Evolutionary conservation across 192 early-diverging fungal species (phyloP).

Genomic region (Chytriomyces sp.): DNA sequence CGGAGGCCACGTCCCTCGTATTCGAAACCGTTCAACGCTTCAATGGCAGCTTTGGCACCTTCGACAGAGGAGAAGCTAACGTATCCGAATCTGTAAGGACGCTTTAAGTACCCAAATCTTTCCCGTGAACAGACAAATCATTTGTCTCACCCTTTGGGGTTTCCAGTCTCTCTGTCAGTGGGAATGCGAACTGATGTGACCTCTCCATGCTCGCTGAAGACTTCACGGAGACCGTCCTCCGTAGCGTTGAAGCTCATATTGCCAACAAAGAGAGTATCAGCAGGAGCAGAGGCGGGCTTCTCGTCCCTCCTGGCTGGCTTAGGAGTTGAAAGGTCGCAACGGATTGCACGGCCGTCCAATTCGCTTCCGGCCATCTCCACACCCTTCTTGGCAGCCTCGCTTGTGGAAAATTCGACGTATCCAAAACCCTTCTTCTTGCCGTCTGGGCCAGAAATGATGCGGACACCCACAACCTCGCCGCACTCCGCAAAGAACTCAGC

Average conservation of each 20-base stretch:
- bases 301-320: conserved; percentile 1
- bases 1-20: conserved; percentile 13
- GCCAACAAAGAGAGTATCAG: conserved; percentile 78
- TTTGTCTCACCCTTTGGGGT: conserved; percentile 62
- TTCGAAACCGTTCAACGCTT: conserved; percentile 32
- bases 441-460: conserved; percentile 74
- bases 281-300: conserved; percentile 53
- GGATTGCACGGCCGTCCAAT: conserved; percentile 74
- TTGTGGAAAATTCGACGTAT: conserved; percentile 54
- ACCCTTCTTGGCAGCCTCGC: conserved; percentile 68
- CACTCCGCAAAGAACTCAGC: conserved; percentile 62
- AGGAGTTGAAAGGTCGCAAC: conserved; percentile 56
- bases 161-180: conserved; percentile 72
- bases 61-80: conserved; percentile 41
- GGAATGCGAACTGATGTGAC: conserved; percentile 67
- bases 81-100: conserved; percentile 44
- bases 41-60: conserved; percentile 45
- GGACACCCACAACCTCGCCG: conserved; percentile 71
- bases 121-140: conserved; percentile 40
- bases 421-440: conserved; percentile 70
- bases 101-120: conserved; percentile 31
- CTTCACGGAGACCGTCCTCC: conserved; percentile 64
- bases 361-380: conserved; percentile 79
- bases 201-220: conserved; percentile 62
- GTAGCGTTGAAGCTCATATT: conserved; percentile 69